These are phyloP conservation scores for Solanum clarkiae DNA, from an alignment of 257 asterid species.

Conservation along the genomic window DNA sequence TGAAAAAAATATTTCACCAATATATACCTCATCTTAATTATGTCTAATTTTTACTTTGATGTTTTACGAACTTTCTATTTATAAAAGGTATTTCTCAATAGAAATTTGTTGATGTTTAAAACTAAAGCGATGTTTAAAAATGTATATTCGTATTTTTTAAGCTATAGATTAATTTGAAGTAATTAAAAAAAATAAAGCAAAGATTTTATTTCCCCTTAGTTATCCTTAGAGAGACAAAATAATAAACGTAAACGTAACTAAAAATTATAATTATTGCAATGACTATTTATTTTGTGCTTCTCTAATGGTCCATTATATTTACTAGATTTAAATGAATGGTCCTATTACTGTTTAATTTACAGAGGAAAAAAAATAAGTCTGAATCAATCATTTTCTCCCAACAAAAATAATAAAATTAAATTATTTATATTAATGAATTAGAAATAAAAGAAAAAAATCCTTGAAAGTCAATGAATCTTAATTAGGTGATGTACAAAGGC, in stretches of 20 bases:
- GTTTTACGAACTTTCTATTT: background rate
- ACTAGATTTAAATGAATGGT: background rate
- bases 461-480: background rate
- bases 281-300: background rate
- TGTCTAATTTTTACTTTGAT: background rate
- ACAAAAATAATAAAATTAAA: background rate
- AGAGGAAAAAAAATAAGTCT: background rate
- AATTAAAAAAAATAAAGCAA: background rate
- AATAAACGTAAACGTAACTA: background rate
- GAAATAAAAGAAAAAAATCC: background rate
- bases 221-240: background rate
- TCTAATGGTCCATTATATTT: background rate
- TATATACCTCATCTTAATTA: background rate
- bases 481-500: background rate
- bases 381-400: background rate
- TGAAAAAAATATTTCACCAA: background rate
- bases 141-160: background rate
- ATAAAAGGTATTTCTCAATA: background rate
- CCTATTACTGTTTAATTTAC: background rate
- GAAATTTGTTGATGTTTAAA: background rate
- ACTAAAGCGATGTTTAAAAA: background rate
- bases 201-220: background rate
- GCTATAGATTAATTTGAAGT: background rate
- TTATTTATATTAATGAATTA: background rate
- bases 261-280: background rate